Conservation (phyloP, 2,329 filamentous ascomycete genomes). For the Xylariaceae sp. region DNA sequence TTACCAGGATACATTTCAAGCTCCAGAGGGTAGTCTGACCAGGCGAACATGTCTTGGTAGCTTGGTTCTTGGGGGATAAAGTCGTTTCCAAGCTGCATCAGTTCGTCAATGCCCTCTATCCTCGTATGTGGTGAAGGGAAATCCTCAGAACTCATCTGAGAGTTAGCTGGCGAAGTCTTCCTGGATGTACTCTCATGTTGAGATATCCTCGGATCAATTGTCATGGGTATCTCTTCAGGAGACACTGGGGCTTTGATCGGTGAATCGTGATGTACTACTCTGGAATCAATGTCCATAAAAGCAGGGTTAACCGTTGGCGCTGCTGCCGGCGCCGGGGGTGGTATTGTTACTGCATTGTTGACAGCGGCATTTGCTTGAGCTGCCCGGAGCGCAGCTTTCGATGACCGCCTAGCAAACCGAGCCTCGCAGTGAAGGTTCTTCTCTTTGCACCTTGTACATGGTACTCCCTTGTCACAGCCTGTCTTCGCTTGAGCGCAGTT, state of each 20-base stretch:
- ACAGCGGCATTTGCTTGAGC: slow-evolving; percentile 48
- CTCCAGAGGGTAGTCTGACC: slow-evolving; percentile 52
- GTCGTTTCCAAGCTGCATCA: slow-evolving; percentile 47
- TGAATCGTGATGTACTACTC: slow-evolving; percentile 32
- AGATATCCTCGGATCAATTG: slow-evolving; percentile 43
- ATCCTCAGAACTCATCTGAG: slow-evolving; percentile 43
- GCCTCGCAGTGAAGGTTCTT: slow-evolving; percentile 56
- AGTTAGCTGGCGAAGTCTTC: slow-evolving; percentile 42
- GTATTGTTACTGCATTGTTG: slow-evolving; percentile 28
- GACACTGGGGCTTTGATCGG: slow-evolving; percentile 38
- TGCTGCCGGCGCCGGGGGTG: slow-evolving; percentile 29
- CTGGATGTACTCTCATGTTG: slow-evolving; percentile 35
- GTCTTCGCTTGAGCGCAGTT: slow-evolving; percentile 59
- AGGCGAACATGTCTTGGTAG: slow-evolving; percentile 53
- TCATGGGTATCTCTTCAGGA: slow-evolving; percentile 32
- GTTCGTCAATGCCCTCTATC: slow-evolving; percentile 49
- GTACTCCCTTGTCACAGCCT: slow-evolving; percentile 56
- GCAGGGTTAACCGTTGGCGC: slow-evolving; percentile 40
- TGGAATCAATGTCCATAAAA: slow-evolving; percentile 47
- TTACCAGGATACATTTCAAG: slow-evolving; percentile 48
- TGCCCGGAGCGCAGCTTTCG: slow-evolving; percentile 53
- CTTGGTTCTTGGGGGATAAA: slow-evolving; percentile 44
- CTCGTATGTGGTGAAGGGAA: slow-evolving; percentile 47
- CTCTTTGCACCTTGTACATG: slow-evolving; percentile 55
- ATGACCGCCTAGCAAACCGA: slow-evolving; percentile 57